A percentile compares a stretch with the other conserved stretches of the same genome.
Conservation (phyloP, 1,284 basidiomycete genomes). For the Ganoderma lucidum region DNA sequence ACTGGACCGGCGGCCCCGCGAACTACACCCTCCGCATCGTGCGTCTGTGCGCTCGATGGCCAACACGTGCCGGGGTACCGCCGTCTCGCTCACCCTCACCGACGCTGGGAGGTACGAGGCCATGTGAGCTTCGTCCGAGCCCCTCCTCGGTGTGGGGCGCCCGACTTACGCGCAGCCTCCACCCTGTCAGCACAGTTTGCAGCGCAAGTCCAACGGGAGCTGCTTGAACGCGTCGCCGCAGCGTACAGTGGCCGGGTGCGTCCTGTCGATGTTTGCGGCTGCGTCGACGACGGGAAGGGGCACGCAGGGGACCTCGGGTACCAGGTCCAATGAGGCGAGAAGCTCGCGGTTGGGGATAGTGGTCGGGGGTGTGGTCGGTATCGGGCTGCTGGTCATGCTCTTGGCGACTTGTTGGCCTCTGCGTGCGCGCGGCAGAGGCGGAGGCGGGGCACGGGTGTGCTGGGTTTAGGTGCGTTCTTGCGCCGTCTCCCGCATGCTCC, state of each 20-base stretch:
- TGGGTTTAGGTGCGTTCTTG: not conserved
- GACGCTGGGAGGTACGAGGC: not conserved
- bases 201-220: not conserved
- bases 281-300: not conserved
- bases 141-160: too few species aligned
- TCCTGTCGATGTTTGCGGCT: too few species aligned
- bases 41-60: not conserved
- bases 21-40: not conserved
- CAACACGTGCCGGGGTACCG: not conserved
- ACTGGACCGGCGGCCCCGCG: not conserved
- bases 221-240: not conserved
- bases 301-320: not conserved
- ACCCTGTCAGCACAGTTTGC: too few species aligned
- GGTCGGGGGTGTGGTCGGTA: not conserved
- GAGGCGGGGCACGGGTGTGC: not conserved
- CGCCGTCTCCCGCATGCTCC: not conserved
- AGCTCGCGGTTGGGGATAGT: not conserved
- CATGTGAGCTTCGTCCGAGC: not conserved
- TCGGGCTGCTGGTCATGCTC: not conserved
- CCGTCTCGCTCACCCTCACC: not conserved
- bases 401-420: not conserved
- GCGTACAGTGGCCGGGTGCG: too few species aligned
- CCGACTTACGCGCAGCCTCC: too few species aligned
- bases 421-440: not conserved
- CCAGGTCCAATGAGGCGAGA: not conserved